phyloP scores from a whole-genome alignment of 495 filamentous ascomycete species.

The Parmelia sp. region DNA sequence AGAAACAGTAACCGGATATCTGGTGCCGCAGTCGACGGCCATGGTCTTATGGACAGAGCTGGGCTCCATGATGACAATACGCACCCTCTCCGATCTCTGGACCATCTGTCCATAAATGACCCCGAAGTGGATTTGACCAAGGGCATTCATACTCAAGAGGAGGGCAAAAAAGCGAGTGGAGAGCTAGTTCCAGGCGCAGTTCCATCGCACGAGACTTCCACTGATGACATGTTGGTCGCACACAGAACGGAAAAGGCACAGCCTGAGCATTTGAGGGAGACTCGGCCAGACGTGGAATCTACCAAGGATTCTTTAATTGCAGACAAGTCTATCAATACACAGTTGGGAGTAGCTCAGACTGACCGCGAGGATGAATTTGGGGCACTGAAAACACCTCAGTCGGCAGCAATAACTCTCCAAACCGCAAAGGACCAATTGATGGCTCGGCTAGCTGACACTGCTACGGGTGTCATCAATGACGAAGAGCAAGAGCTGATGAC shows the following conservation, averaged over 20 bases:
- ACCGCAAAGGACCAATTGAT: constrained; percentile 55
- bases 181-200: neutral
- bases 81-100: neutral
- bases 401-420: constrained; percentile 48
- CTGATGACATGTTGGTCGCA: neutral
- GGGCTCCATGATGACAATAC: neutral
- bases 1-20: neutral
- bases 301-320: neutral
- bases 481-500: constrained; percentile 44
- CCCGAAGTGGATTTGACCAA: neutral
- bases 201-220: neutral
- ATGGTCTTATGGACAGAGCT: neutral
- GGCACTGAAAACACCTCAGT: constrained; percentile 49
- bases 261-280: neutral
- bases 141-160: neutral
- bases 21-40: neutral
- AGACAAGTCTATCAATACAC: constrained; percentile 9
- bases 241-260: neutral
- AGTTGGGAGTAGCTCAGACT: constrained; percentile 15
- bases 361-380: constrained; percentile 40
- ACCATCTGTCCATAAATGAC: neutral
- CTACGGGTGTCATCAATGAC: constrained; percentile 38
- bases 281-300: neutral
- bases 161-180: neutral
- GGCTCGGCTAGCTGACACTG: constrained; percentile 47